phyloP scores from a whole-genome alignment of 306 rosid genomes.

The Vigna angularis region DNA sequence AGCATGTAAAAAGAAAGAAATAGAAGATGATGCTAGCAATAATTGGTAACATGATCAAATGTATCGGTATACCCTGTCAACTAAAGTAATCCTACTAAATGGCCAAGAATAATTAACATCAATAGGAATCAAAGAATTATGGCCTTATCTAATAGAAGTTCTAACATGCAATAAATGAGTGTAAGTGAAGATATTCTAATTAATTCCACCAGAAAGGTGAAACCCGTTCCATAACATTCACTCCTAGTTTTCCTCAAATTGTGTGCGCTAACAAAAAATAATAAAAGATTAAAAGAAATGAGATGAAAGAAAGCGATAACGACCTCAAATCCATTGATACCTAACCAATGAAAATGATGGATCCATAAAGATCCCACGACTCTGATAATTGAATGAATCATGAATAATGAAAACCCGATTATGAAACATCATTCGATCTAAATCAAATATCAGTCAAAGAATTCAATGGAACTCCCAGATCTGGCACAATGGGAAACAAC shows the following conservation, averaged over 20 bases:
- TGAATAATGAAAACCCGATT: constrained; percentile 4
- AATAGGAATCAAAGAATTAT: background rate
- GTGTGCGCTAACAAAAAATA: background rate
- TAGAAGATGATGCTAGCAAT: background rate
- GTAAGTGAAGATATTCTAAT: constrained; percentile 1
- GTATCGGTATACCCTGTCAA: background rate
- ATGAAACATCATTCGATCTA: constrained; percentile 2
- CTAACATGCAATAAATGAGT: constrained; percentile 20
- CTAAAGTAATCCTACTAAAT: constrained; percentile 22
- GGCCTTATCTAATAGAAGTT: background rate
- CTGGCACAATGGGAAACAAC: constrained; percentile 18
- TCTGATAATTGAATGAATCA: constrained; percentile 18
- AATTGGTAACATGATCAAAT: constrained; percentile 10
- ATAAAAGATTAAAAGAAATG: background rate
- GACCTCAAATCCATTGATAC: constrained; percentile 41
- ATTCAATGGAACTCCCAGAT: constrained; percentile 31
- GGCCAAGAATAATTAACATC: background rate
- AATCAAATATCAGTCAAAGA: constrained; percentile 23
- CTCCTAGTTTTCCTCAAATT: constrained; percentile 6
- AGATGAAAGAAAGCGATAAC: constrained; percentile 20
- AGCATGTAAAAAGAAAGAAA: background rate
- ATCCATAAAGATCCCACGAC: constrained; percentile 38
- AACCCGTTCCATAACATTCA: constrained; percentile 35
- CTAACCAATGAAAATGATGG: constrained; percentile 50
- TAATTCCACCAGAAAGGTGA: constrained; percentile 25